Conservation (phyloP, 2,329 filamentous ascomycete species). For the Massarina eburnea region DNA sequence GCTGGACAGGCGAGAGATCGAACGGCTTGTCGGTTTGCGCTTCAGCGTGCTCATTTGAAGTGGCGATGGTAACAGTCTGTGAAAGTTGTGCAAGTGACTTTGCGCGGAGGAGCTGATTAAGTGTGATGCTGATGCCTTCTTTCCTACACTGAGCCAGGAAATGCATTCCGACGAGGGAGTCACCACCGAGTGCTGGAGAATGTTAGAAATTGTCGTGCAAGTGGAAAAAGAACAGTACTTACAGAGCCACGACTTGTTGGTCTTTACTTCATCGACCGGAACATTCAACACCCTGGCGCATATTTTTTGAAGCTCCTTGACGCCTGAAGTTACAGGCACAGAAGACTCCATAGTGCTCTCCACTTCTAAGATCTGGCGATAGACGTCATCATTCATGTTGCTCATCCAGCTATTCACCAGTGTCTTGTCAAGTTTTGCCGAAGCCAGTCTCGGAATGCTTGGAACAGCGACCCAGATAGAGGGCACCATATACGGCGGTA, state of each 20-base stretch:
- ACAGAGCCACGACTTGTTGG: constrained; percentile 33
- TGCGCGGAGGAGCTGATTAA: constrained; percentile 36
- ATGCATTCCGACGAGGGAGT: constrained; percentile 39
- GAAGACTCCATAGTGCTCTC: constrained; percentile 28
- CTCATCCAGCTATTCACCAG: constrained; percentile 49
- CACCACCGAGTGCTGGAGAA: constrained; percentile 30
- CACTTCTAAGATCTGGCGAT: constrained; percentile 44
- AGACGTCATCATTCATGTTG: constrained; percentile 41
- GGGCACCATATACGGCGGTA: constrained; percentile 38
- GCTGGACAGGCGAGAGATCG: constrained; percentile 49
- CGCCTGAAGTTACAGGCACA: constrained; percentile 13
- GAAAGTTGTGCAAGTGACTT: constrained; percentile 35
- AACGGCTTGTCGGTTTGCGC: constrained; percentile 39
- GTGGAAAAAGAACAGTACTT: constrained; percentile 9
- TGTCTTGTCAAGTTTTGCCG: constrained; percentile 35
- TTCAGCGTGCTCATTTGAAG: constrained; percentile 7
- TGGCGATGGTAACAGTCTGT: constrained; percentile 15
- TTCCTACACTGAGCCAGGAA: constrained; percentile 33
- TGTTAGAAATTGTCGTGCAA: constrained; percentile 6
- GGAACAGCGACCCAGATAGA: constrained; percentile 41
- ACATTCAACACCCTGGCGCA: constrained; percentile 49
- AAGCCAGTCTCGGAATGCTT: constrained; percentile 30
- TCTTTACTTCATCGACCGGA: constrained; percentile 24
- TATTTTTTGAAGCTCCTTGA: constrained; percentile 32
- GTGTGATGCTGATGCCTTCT: constrained; percentile 31